Conservation (phyloP, 2,329 filamentous ascomycete genomes). For the Ophiosphaerella herpotricha region DNA sequence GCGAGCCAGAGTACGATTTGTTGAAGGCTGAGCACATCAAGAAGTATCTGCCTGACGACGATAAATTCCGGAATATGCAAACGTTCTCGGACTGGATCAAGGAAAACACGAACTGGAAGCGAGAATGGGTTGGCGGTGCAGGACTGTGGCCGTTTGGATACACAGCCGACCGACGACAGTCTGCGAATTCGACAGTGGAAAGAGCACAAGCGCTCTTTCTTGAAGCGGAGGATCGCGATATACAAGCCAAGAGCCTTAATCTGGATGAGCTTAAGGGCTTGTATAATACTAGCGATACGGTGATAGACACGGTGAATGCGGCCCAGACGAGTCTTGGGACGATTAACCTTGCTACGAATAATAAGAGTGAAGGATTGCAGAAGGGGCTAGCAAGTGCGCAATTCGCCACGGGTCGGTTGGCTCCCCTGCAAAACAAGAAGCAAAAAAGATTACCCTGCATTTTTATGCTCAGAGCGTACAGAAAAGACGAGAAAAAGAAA, state of each 20-base stretch:
- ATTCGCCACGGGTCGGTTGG: background rate
- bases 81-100: background rate
- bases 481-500: conserved; percentile 1
- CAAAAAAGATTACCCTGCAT: conserved; percentile 1
- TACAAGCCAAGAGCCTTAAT: background rate
- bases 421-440: background rate
- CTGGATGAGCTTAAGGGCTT: background rate
- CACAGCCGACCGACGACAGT: conserved; percentile 1
- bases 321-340: background rate
- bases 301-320: background rate
- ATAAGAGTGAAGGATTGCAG: background rate
- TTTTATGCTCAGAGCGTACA: conserved; percentile 1
- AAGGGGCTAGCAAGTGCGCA: background rate
- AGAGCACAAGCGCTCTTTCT: conserved; percentile 2
- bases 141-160: conserved; percentile 6
- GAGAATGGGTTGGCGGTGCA: conserved; percentile 5
- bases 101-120: conserved; percentile 1
- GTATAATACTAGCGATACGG: background rate
- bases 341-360: background rate
- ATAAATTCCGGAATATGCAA: background rate
- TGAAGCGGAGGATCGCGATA: background rate
- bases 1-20: conserved; percentile 3
- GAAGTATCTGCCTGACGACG: background rate
- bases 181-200: conserved; percentile 1
- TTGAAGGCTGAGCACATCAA: conserved; percentile 5